phyloP scores from a whole-genome alignment of 805 yeast species.

The Lipomyces mesembrius region DNA sequence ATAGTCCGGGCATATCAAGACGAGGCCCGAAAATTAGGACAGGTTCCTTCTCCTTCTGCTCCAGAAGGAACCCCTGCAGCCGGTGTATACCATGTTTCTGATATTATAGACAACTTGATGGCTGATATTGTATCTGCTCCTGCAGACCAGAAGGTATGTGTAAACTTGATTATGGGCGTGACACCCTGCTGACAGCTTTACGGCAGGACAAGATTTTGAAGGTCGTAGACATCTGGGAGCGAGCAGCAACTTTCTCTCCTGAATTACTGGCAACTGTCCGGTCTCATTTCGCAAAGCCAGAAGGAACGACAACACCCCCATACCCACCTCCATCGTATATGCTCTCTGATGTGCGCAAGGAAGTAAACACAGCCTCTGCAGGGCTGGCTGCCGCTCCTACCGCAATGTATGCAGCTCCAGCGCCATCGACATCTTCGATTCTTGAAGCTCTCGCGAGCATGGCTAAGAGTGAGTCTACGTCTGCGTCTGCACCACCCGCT shows the following conservation, averaged over 20 bases:
- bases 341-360: conserved; percentile 15
- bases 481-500: conserved; percentile 11
- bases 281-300: conserved; percentile 53
- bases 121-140: conserved; percentile 64
- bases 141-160: conserved; percentile 54
- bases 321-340: conserved; percentile 59
- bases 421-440: conserved; percentile 62
- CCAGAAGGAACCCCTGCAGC: conserved; percentile 75
- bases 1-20: conserved; percentile 84
- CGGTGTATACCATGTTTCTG: conserved; percentile 68
- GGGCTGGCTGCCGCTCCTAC: conserved; percentile 37
- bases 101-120: conserved; percentile 64
- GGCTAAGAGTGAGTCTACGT: conserved; percentile 46
- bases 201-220: conserved; percentile 70
- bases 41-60: conserved; percentile 46
- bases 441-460: conserved; percentile 71
- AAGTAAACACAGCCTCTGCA: conserved; percentile 20
- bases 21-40: conserved; percentile 60
- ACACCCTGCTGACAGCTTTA: background rate
- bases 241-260: conserved; percentile 74
- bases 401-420: conserved; percentile 38
- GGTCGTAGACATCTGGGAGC: conserved; percentile 90
- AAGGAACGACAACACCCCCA: conserved; percentile 67
- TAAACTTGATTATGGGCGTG: background rate
- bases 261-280: conserved; percentile 60